Conservation (phyloP, 495 filamentous ascomycete genomes). For the Penicillium crystallinum region DNA sequence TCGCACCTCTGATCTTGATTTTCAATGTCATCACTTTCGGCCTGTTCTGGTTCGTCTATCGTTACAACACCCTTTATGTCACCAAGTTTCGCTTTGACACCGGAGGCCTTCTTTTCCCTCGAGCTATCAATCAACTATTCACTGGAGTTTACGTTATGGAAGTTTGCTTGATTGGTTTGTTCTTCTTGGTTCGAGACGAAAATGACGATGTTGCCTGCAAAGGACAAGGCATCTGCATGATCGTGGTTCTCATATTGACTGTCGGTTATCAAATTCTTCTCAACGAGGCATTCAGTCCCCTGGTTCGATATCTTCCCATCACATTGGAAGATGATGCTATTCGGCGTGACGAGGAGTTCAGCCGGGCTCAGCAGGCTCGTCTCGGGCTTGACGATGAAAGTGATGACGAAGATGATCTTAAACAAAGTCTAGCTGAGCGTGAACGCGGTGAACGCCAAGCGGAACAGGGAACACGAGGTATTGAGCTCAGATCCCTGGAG, state of each 20-base stretch:
- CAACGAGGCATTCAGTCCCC: slow-evolving; percentile 78
- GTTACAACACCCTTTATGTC: slow-evolving; percentile 95
- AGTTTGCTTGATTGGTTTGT: slow-evolving; percentile 80
- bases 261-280: slow-evolving; percentile 75
- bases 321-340: slow-evolving; percentile 95
- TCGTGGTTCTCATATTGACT: slow-evolving; percentile 65
- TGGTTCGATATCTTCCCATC: slow-evolving; percentile 87
- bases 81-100: slow-evolving; percentile 88
- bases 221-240: slow-evolving; percentile 87
- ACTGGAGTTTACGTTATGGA: slow-evolving; percentile 95
- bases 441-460: slow-evolving; percentile 32
- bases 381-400: slow-evolving; percentile 34
- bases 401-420: slow-evolving; percentile 28
- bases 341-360: slow-evolving; percentile 81
- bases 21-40: slow-evolving; percentile 94
- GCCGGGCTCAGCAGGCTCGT: slow-evolving; percentile 63
- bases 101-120: slow-evolving; percentile 87
- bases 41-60: slow-evolving; percentile 92
- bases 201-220: slow-evolving; percentile 56
- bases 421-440: slow-evolving; percentile 43
- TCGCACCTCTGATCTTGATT: slow-evolving; percentile 84
- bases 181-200: slow-evolving; percentile 73
- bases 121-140: slow-evolving; percentile 93
- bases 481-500: slow-evolving; percentile 57
- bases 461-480: slow-evolving; percentile 43